A percentile compares a stretch with the other conserved stretches of the same genome.
Conservation (phyloP, 495 filamentous ascomycete genomes). For the Parathielavia appendiculata region DNA sequence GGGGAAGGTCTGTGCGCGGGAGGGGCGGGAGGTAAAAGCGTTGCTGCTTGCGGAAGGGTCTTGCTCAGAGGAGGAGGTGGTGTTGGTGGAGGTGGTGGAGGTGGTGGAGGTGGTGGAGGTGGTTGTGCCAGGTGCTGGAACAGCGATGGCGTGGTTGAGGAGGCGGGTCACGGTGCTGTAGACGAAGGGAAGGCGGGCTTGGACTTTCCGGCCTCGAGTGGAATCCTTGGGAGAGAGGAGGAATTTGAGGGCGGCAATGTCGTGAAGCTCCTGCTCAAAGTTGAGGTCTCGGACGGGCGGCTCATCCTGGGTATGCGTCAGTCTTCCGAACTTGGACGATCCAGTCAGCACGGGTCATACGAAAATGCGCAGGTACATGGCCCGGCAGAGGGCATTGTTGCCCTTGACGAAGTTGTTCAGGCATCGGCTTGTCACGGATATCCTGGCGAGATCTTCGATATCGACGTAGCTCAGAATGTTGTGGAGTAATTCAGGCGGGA, state of each 20-base stretch:
- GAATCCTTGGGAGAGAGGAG: conserved; percentile 30
- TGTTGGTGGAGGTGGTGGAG: neutral
- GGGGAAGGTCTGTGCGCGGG: conserved; percentile 27
- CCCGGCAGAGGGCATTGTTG: conserved; percentile 50
- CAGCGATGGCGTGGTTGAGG: conserved; percentile 32
- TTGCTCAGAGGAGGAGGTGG: neutral
- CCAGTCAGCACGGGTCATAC: conserved; percentile 21
- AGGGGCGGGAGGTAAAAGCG: neutral
- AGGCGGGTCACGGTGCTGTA: conserved; percentile 33
- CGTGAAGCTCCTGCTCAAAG: conserved; percentile 49
- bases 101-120: conserved; percentile 13
- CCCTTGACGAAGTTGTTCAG: conserved; percentile 45
- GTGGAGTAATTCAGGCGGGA: conserved; percentile 56
- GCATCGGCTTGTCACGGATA: conserved; percentile 44
- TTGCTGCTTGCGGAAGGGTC: neutral
- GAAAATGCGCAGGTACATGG: conserved; percentile 46
- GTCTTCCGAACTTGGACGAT: neutral
- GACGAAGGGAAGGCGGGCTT: conserved; percentile 32
- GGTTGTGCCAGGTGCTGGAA: conserved; percentile 21
- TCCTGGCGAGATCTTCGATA: conserved; percentile 46
- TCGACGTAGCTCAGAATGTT: conserved; percentile 50
- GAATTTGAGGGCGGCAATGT: conserved; percentile 43
- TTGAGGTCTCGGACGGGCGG: conserved; percentile 34
- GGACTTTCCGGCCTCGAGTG: no score
- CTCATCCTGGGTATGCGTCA: conserved; percentile 33